Conservation (phyloP, 768 basidiomycete species). For the Hygrophorus pudorinus region DNA sequence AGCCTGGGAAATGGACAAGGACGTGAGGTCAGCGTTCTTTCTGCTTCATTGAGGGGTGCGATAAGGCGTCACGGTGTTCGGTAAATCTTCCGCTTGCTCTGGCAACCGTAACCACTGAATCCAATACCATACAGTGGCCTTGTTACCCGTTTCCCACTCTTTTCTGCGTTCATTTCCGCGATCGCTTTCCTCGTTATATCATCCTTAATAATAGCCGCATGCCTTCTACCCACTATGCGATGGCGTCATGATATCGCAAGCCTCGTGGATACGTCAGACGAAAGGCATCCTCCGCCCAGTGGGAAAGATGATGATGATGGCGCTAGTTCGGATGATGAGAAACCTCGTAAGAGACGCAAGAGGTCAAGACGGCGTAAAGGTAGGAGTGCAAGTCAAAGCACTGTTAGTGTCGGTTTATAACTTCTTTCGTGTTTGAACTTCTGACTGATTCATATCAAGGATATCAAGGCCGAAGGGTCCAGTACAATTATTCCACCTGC, state of each 20-base stretch:
- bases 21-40: constrained; percentile 59
- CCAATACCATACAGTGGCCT: constrained; percentile 39
- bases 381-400: constrained; percentile 16
- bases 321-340: constrained; percentile 12
- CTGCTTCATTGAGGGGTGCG: constrained; percentile 50
- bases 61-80: constrained; percentile 61
- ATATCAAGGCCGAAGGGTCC: constrained; percentile 18
- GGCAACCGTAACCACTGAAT: neutral
- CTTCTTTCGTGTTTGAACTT: neutral
- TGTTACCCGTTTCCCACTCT: constrained; percentile 57
- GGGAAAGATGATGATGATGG: constrained; percentile 7
- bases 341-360: constrained; percentile 12
- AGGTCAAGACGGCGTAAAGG: constrained; percentile 17
- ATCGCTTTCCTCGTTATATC: constrained; percentile 37
- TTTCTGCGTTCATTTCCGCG: constrained; percentile 38
- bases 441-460: constrained; percentile 7
- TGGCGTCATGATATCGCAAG: neutral
- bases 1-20: constrained; percentile 58
- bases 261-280: neutral
- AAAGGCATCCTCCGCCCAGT: constrained; percentile 3
- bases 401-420: constrained; percentile 10
- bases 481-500: constrained; percentile 22
- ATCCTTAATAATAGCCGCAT: constrained; percentile 35
- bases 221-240: constrained; percentile 37
- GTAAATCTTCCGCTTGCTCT: constrained; percentile 31